These are phyloP conservation scores for Artomyces pyxidatus DNA, from an alignment of 768 basidiomycete genomes.

Conservation along the genomic window DNA sequence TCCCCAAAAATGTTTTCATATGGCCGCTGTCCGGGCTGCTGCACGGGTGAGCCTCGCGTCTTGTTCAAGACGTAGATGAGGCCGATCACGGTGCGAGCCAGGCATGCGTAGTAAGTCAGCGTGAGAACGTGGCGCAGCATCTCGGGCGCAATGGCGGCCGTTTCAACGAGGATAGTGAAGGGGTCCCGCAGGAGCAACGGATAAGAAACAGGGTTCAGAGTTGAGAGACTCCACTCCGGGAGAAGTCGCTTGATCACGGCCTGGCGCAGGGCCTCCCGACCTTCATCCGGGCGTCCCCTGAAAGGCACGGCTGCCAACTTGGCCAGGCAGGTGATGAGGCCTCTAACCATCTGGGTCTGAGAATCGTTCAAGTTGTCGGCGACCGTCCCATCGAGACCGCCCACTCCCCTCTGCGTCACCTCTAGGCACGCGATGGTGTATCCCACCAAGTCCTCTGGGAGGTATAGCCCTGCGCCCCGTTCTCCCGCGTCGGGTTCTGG, in stretches of 20 bases:
- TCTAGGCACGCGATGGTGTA: constrained; percentile 84
- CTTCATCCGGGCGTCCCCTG: constrained; percentile 63
- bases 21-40: constrained; percentile 40
- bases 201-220: constrained; percentile 73
- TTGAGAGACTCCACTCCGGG: constrained; percentile 87
- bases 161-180: constrained; percentile 82
- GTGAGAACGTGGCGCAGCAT: constrained; percentile 85
- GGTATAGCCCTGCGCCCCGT: constrained; percentile 77
- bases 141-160: constrained; percentile 83
- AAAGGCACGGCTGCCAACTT: constrained; percentile 63
- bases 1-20: constrained; percentile 77
- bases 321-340: constrained; percentile 61
- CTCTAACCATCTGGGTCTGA: constrained; percentile 68
- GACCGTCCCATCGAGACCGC: constrained; percentile 38
- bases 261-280: constrained; percentile 68
- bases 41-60: constrained; percentile 37
- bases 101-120: constrained; percentile 82
- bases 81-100: constrained; percentile 81
- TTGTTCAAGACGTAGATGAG: constrained; percentile 78
- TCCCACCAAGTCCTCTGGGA: constrained; percentile 86
- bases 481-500: constrained; percentile 64
- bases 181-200: constrained; percentile 88
- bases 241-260: constrained; percentile 84
- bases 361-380: constrained; percentile 76
- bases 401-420: constrained; percentile 65